Percentiles rank a stretch among this genome's conserved stretches.
phyloP scores from a whole-genome alignment of 495 filamentous ascomycete genomes.

The Xylaria longipes region DNA sequence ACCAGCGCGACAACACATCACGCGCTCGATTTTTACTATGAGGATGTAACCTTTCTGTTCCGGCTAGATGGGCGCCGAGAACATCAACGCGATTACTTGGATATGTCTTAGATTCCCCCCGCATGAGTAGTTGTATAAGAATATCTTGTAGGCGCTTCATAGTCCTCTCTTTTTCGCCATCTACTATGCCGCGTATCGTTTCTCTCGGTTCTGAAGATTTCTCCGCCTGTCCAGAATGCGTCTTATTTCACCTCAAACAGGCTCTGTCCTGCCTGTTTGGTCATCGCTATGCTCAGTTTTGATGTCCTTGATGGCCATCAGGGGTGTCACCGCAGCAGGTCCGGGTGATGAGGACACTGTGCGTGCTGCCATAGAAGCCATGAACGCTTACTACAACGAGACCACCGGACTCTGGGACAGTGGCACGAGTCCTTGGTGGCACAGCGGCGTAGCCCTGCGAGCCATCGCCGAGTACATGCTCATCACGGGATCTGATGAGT shows the following conservation, averaged over 20 bases:
- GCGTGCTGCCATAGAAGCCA: constrained; percentile 42
- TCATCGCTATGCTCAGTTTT: constrained; percentile 8
- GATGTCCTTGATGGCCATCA: neutral
- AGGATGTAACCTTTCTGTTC: constrained; percentile 9
- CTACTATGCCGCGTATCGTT: neutral
- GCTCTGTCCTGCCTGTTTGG: constrained; percentile 2
- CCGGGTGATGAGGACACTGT: constrained; percentile 25
- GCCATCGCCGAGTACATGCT: constrained; percentile 48
- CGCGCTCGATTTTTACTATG: neutral
- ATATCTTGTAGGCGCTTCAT: neutral
- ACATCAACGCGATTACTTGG: neutral
- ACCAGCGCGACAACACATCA: neutral
- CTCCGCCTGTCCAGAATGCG: neutral
- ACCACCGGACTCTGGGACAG: constrained; percentile 47
- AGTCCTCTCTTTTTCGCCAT: neutral
- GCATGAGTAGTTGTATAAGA: neutral
- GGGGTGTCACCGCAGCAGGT: constrained; percentile 10
- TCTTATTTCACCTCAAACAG: neutral
- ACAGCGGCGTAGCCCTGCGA: constrained; percentile 50
- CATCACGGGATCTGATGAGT: constrained; percentile 39
- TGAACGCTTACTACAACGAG: constrained; percentile 48
- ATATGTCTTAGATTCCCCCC: neutral
- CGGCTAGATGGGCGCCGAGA: neutral
- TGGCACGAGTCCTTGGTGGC: constrained; percentile 49
- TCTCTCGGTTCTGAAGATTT: neutral